Conservation (phyloP, 1,284 basidiomycete genomes). For the Abortiporus biennis region DNA sequence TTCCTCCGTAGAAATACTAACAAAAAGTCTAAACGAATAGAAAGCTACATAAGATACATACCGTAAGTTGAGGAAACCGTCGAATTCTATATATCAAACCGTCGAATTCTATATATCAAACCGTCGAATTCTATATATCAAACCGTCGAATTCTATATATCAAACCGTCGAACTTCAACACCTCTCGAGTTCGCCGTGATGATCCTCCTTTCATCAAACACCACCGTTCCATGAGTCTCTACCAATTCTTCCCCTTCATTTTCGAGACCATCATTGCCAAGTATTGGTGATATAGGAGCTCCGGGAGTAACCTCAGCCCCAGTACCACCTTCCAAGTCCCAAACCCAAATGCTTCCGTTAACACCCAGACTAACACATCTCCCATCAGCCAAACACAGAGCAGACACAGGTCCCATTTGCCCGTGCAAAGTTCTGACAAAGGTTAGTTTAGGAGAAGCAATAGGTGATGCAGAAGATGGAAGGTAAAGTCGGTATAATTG, state of each 20-base stretch:
- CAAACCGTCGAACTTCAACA: slow-evolving; percentile 60
- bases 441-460: slow-evolving; percentile 51
- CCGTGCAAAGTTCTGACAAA: slow-evolving; percentile 69
- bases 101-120: no score
- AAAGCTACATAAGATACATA: no score
- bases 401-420: slow-evolving; percentile 56
- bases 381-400: slow-evolving; percentile 69
- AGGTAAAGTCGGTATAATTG: slow-evolving; percentile 71
- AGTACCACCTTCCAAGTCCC: slow-evolving; percentile 70
- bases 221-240: slow-evolving; percentile 37
- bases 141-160: no score
- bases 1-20: no score
- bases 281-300: slow-evolving; percentile 7
- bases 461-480: slow-evolving; percentile 40
- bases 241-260: slow-evolving; percentile 10
- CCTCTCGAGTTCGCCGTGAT: slow-evolving; percentile 48
- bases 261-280: not conserved
- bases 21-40: no score
- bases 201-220: slow-evolving; percentile 72
- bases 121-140: no score
- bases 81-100: no score
- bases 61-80: no score
- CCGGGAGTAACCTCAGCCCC: slow-evolving; percentile 46
- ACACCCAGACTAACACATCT: slow-evolving; percentile 68
- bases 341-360: slow-evolving; percentile 74